Evolutionary conservation across 73 alveolate species (phyloP), one percentile per base, ranked within the genome.

Genomic region (Symbiodinium pilosum): DNA sequence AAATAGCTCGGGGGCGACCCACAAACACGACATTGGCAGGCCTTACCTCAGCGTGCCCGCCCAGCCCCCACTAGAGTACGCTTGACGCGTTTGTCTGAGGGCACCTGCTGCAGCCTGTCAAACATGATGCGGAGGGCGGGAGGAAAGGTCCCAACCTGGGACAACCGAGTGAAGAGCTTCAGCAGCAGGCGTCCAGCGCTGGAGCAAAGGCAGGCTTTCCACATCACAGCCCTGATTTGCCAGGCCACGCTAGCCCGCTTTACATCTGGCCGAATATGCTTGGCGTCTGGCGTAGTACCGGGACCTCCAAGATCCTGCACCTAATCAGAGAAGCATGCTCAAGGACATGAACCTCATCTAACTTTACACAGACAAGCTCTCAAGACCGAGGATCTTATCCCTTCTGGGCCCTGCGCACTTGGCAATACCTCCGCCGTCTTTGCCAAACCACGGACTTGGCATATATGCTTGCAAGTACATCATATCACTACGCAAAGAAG

Each of bases 281-380:
- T 14, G 30, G 81, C 14, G 38, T 14, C 93, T 6, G 21, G 73
- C 94, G 44, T 87, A 39, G 94, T 87, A 20, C 41, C 73, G 9
- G 94, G 94, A 34, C 94, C 94, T 38, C 94, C 94, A 4, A 87
- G 86, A 47, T 87, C 69, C 32, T 52, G 43, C 40, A 87, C 94
- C 94, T 87, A 28, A 14, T 47, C 59, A 14, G 59, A 47, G 14
- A 6, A 47, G 6, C 59, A 47, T 14, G 59, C 59, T 9, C 59
- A n/a, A n/a, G n/a, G n/a, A n/a, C n/a, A n/a, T n/a, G n/a, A n/a
- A n/a, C n/a, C n/a, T n/a, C n/a, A n/a, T n/a, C n/a, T n/a, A n/a
- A n/a, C n/a, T n/a, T n/a, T n/a, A n/a, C n/a, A n/a, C n/a, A n/a
- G n/a, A n/a, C n/a, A n/a, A n/a, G n/a, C n/a, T n/a, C n/a, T n/a